These are phyloP conservation scores for Tephrocybe sp. DNA, from an alignment of 768 basidiomycete species.

Conservation along the genomic window DNA sequence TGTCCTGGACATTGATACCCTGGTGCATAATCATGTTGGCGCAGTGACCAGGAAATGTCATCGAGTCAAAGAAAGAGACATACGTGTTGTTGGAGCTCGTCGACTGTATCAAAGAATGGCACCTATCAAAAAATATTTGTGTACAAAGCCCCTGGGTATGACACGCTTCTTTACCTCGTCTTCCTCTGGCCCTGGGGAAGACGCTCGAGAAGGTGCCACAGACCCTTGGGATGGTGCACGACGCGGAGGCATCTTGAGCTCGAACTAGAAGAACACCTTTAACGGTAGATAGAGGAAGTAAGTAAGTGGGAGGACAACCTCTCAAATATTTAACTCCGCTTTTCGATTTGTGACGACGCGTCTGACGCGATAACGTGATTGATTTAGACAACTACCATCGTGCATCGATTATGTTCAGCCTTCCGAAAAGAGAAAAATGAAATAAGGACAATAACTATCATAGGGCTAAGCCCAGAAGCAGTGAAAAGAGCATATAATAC, in stretches of 20 bases:
- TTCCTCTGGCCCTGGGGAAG: constrained; percentile 42
- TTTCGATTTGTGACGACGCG: not conserved
- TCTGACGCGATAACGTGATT: too few species aligned
- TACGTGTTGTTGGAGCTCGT: constrained; percentile 83
- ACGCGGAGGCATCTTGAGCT: constrained; percentile 41
- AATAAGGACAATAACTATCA: too few species aligned
- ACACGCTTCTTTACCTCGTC: constrained; percentile 30
- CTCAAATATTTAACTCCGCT: not conserved
- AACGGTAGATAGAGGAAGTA: not conserved
- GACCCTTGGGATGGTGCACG: constrained; percentile 50
- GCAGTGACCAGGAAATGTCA: not conserved
- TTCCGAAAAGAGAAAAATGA: too few species aligned
- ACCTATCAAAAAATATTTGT: constrained; percentile 33
- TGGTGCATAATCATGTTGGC: constrained; percentile 29
- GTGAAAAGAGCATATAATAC: not conserved
- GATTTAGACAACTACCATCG: too few species aligned
- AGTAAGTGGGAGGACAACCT: not conserved
- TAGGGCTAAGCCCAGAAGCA: too few species aligned
- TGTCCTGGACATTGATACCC: constrained; percentile 97
- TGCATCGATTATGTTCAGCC: too few species aligned
- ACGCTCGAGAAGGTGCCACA: constrained; percentile 47
- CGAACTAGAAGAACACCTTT: too few species aligned
- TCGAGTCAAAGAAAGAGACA: constrained; percentile 15
- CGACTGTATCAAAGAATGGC: constrained; percentile 75
- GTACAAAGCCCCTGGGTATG: not conserved